Conservation (phyloP, 1,284 basidiomycete species). For the Ustilago trichophora region DNA sequence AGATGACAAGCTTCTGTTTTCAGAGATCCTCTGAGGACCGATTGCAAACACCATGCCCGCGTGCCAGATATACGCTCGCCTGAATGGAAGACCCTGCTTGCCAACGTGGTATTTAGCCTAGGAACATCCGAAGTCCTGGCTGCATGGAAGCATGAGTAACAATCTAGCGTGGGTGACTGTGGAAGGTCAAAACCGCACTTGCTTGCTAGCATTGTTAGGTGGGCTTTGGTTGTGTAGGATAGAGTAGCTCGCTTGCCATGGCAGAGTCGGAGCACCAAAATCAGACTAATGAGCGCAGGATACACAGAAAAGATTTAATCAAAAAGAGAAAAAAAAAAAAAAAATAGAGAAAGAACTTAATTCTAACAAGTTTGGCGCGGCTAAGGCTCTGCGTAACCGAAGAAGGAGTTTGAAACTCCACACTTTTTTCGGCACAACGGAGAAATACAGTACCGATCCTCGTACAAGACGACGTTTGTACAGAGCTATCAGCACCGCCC, state of each 20-base stretch:
- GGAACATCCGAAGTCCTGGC: slow-evolving; percentile 6
- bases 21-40: too few species aligned
- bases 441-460: not conserved
- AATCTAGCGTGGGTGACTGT: too few species aligned
- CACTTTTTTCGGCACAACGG: slow-evolving; percentile 8
- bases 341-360: not conserved
- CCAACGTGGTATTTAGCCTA: slow-evolving; percentile 36
- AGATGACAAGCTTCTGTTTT: too few species aligned
- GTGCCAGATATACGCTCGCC: too few species aligned
- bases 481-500: too few species aligned
- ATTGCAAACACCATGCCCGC: too few species aligned
- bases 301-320: too few species aligned
- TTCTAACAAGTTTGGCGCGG: not conserved
- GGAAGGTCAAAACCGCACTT: too few species aligned
- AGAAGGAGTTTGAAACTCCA: slow-evolving; percentile 1
- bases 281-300: too few species aligned
- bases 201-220: too few species aligned
- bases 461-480: not conserved
- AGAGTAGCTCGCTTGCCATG: not conserved
- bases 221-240: too few species aligned
- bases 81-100: not conserved
- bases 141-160: slow-evolving; percentile 1
- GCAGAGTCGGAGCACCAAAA: not conserved
- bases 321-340: not conserved
- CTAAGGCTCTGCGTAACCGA: too few species aligned